Evolutionary conservation across 1,284 basidiomycete species (phyloP).

Genomic region (Cutaneotrichosporon mucoides): DNA sequence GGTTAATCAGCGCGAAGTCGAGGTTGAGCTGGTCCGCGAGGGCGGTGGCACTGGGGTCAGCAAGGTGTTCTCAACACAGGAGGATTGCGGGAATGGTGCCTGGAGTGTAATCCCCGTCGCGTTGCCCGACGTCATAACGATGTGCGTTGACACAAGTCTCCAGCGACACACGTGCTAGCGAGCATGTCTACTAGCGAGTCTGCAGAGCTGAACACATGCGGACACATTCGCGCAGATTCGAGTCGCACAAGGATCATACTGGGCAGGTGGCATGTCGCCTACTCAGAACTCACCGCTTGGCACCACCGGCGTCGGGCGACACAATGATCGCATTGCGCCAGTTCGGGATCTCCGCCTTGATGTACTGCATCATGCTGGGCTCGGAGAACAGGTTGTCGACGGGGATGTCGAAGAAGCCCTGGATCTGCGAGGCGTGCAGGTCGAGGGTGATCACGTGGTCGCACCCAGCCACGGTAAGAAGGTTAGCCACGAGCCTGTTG

Average conservation of each 20-base stretch:
- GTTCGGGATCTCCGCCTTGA: conserved; percentile 77
- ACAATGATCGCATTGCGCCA: conserved; percentile 93
- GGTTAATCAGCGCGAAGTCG: conserved; percentile 95
- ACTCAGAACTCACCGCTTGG: conserved; percentile 72
- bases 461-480: conserved; percentile 92
- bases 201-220: too few species aligned
- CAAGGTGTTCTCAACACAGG: not conserved
- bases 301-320: conserved; percentile 94
- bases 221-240: too few species aligned
- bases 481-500: conserved; percentile 74
- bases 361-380: conserved; percentile 80
- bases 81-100: too few species aligned
- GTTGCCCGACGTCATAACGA: too few species aligned
- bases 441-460: conserved; percentile 99
- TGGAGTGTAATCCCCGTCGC: too few species aligned
- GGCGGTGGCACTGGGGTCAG: conserved; percentile 68
- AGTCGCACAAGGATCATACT: too few species aligned
- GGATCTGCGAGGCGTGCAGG: conserved; percentile 95
- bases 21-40: conserved; percentile 94
- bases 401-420: conserved; percentile 98
- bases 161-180: too few species aligned
- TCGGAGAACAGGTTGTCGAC: conserved; percentile 95
- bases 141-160: too few species aligned
- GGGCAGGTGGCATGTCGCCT: not conserved
- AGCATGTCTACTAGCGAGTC: too few species aligned